Evolutionary conservation across 2,329 filamentous ascomycete species (phyloP), one percentile per base, ranked within the genome.

Genomic region (Phoma sp.): DNA sequence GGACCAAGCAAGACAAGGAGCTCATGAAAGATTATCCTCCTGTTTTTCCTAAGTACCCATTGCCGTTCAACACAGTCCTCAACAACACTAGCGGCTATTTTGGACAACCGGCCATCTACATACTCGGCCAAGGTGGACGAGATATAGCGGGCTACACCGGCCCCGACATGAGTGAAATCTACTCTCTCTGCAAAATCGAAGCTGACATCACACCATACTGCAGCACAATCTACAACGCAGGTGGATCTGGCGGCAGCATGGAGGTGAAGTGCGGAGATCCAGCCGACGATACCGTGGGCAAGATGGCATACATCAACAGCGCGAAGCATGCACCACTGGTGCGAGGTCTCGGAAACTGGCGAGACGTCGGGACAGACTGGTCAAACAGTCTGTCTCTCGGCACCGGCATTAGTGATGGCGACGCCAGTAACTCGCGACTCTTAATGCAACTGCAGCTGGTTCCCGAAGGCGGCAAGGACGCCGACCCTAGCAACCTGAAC

Each of bases 131-230:
- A 38, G 64, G 68, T 27, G 61, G 63, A 2, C 3, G 4, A 9
- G 30, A n/a, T 2, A 53, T 55, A 14, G 61, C 62, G 10, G 53
- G 58, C 10, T 23, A 39, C 22, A 39, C 37, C 5, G 57, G 59
- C 7, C 49, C 58, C 7, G 55, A 69, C 29, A 42, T 55, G 32
- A 68, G 57, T 1, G 64, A 61, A 3, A 49, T 61, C 27, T 92
- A 88, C 66, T 84, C 86, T 0, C 73, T 95, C 0, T 93, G 90
- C 66, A 79, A 86, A 37, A 70, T 93, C n/a, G 82, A 83, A 22
- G 87, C 85, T 0, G 86, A 85, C 60, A 70, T 86, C 1, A 86
- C 87, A 0, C 80, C 86, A 0, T 77, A 82, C 10, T 95, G 90
- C 70, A 87, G 85, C 0, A 92, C 90, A 8, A 63, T 64, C 4